phyloP scores from a whole-genome alignment of 257 asterid genomes.

The Asclepias syriaca region DNA sequence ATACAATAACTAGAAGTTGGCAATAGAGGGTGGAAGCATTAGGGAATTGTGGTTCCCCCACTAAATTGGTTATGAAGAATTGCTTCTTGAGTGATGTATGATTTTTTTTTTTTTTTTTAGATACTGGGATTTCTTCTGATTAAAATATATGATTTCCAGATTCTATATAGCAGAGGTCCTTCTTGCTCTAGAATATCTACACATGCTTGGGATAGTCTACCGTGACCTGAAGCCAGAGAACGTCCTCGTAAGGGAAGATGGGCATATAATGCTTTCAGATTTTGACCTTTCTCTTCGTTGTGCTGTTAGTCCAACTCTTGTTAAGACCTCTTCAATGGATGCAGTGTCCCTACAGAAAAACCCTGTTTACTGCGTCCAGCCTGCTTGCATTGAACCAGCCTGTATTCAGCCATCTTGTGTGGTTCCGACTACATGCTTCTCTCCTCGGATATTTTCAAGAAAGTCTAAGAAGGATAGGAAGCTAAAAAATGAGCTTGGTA shows the following conservation, averaged over 20 bases:
- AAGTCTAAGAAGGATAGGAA: constrained; percentile 32
- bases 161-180: constrained; percentile 68
- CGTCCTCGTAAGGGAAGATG: constrained; percentile 58
- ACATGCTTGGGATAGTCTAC: constrained; percentile 67
- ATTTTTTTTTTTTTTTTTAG: background rate
- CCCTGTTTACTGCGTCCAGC: constrained; percentile 7
- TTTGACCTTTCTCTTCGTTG: constrained; percentile 62
- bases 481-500: constrained; percentile 28
- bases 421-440: constrained; percentile 33
- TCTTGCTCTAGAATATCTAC: constrained; percentile 56
- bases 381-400: constrained; percentile 19
- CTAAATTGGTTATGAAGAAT: background rate
- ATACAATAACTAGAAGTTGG: no score
- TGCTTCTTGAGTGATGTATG: background rate
- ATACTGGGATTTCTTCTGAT: background rate
- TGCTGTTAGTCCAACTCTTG: constrained; percentile 53
- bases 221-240: constrained; percentile 67
- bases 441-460: constrained; percentile 32
- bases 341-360: background rate
- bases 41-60: background rate
- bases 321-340: constrained; percentile 22
- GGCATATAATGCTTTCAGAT: constrained; percentile 69
- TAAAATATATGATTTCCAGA: constrained; percentile 22
- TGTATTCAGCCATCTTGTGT: constrained; percentile 40
- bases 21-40: no score